Evolutionary conservation across 2,329 filamentous ascomycete genomes (phyloP).

Genomic region (Calonectria hongkongensis): DNA sequence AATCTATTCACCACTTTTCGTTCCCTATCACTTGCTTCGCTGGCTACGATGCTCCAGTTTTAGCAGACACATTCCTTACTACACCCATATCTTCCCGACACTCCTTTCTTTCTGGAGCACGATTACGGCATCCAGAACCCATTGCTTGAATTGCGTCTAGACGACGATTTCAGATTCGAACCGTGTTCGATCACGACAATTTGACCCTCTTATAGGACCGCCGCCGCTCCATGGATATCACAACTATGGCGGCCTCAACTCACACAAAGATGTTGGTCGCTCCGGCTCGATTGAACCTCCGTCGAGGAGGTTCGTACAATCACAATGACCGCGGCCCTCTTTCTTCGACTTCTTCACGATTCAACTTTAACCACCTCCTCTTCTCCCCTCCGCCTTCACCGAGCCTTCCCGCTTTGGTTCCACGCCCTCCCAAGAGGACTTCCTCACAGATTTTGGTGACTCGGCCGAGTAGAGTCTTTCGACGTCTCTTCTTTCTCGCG

Average conservation of each 20-base stretch:
- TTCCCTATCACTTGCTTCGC: conserved; percentile 36
- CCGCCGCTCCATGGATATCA: conserved; percentile 39
- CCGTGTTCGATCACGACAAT: conserved; percentile 48
- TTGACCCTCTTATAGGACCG: conserved; percentile 47
- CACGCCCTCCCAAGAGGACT: conserved; percentile 79
- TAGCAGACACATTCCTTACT: conserved; percentile 31
- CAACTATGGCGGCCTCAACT: conserved; percentile 66
- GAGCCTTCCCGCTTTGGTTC: conserved; percentile 80
- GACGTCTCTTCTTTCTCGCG: conserved; percentile 72
- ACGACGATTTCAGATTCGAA: conserved; percentile 24
- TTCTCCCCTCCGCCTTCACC: conserved; percentile 83
- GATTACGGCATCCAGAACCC: conserved; percentile 32
- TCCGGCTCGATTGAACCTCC: conserved; percentile 75
- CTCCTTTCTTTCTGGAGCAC: conserved; percentile 38
- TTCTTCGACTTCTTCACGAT: conserved; percentile 77
- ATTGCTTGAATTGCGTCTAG: conserved; percentile 38
- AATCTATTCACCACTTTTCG: conserved; percentile 31
- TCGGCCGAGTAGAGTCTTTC: conserved; percentile 74
- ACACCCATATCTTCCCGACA: conserved; percentile 38
- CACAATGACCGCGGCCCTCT: conserved; percentile 71
- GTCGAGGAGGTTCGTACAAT: conserved; percentile 75
- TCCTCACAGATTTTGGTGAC: conserved; percentile 66
- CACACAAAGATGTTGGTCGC: conserved; percentile 72
- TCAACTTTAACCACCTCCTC: conserved; percentile 80
- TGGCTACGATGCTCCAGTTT: conserved; percentile 41